phyloP scores from a whole-genome alignment of 345 rosid genomes.

The Carallia pectinifolia region DNA sequence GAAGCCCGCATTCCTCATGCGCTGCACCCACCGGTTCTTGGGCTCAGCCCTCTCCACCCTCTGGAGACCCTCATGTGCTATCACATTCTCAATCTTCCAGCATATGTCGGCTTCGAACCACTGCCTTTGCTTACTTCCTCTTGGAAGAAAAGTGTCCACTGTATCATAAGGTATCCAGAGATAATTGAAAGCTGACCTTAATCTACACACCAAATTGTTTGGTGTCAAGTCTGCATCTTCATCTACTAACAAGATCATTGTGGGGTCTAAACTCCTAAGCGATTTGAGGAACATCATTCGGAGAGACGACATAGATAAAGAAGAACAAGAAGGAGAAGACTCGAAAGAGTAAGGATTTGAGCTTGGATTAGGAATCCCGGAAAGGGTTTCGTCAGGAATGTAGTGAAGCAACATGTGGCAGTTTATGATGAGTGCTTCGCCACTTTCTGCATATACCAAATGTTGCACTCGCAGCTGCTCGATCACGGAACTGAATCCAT shows the following conservation, averaged over 20 bases:
- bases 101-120: conserved; percentile 77
- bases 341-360: conserved; percentile 21
- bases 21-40: conserved; percentile 66
- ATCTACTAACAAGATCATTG: conserved; percentile 61
- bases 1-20: conserved; percentile 66
- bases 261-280: conserved; percentile 63
- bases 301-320: conserved; percentile 26
- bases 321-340: conserved; percentile 21
- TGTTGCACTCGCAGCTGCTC: conserved; percentile 62
- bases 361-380: conserved; percentile 14
- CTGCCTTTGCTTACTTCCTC: conserved; percentile 68
- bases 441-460: conserved; percentile 34
- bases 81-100: conserved; percentile 88
- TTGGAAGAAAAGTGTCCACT: conserved; percentile 63
- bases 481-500: conserved; percentile 66
- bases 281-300: conserved; percentile 57
- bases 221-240: conserved; percentile 85
- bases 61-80: conserved; percentile 66
- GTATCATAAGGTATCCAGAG: conserved; percentile 94
- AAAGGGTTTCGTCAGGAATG: conserved; percentile 61
- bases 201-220: conserved; percentile 50
- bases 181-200: conserved; percentile 69
- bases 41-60: conserved; percentile 79
- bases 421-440: conserved; percentile 73
- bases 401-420: conserved; percentile 89